phyloP scores from a whole-genome alignment of 495 filamentous ascomycete species.

The Penicillium steckii region DNA sequence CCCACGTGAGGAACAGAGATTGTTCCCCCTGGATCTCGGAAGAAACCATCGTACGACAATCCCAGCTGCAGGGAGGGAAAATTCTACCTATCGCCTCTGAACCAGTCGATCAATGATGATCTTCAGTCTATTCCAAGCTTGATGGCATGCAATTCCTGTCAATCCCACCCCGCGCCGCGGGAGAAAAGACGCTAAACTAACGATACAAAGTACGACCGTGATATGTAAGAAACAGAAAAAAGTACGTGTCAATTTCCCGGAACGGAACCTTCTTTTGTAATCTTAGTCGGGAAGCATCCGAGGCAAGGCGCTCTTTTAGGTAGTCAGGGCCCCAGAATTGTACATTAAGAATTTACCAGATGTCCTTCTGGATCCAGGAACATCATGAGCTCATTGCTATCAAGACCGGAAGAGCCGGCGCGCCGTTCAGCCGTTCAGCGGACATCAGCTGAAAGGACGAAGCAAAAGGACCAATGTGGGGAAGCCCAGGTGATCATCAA shows the following conservation, averaged over 20 bases:
- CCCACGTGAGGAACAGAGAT: not conserved
- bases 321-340: not conserved
- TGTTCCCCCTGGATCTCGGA: not conserved
- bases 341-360: too few relatives aligned
- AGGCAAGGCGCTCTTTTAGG: not conserved
- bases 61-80: not conserved
- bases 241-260: not conserved
- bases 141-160: not conserved
- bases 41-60: not conserved
- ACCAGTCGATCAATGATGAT: not conserved
- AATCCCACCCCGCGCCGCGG: not conserved
- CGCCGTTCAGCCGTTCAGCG: not conserved
- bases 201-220: not conserved
- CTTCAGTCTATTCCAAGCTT: not conserved
- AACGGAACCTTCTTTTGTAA: not conserved
- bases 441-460: not conserved
- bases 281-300: not conserved
- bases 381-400: not conserved
- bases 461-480: not conserved
- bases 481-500: not conserved
- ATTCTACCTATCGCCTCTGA: not conserved
- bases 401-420: not conserved
- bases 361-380: too few relatives aligned
- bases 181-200: not conserved
- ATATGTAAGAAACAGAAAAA: not conserved